Evolutionary conservation across 2,329 filamentous ascomycete species (phyloP).

Genomic region (Cladosporium velox): DNA sequence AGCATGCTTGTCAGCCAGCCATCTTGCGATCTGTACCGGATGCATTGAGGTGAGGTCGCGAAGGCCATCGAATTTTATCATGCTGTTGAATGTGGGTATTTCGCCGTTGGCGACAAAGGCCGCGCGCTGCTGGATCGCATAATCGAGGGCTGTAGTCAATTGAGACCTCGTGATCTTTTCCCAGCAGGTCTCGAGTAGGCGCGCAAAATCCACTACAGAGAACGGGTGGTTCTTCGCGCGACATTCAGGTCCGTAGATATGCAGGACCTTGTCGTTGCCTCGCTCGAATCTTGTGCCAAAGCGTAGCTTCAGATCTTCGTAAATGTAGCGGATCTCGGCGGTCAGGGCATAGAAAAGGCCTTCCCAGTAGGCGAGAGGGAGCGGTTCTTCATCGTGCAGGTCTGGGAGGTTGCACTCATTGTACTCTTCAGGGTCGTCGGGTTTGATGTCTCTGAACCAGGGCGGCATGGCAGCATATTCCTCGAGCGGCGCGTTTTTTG

Average conservation of each 20-base stretch:
- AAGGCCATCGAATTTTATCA: not conserved
- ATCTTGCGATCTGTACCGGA: slow-evolving; percentile 12
- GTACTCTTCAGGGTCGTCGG: not conserved
- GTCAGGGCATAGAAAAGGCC: slow-evolving; percentile 27
- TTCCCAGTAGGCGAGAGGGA: slow-evolving; percentile 25
- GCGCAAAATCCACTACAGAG: slow-evolving; percentile 25
- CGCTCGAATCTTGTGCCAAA: slow-evolving; percentile 22
- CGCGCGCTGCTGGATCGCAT: slow-evolving; percentile 22
- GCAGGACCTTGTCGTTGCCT: slow-evolving; percentile 22
- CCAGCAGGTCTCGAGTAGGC: slow-evolving; percentile 29
- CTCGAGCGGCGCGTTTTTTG: not conserved
- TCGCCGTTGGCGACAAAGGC: not conserved
- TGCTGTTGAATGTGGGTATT: not conserved
- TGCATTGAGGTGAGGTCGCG: not conserved
- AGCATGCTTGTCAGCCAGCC: slow-evolving; percentile 22
- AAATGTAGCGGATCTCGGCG: slow-evolving; percentile 27
- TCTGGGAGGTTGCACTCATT: slow-evolving; percentile 9
- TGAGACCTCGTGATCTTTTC: slow-evolving; percentile 23
- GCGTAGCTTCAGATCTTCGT: slow-evolving; percentile 23
- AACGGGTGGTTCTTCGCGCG: slow-evolving; percentile 19
- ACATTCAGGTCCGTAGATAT: slow-evolving; percentile 22
- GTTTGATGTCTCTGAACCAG: slow-evolving; percentile 1
- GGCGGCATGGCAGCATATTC: slow-evolving; percentile 12
- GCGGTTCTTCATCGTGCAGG: not conserved
- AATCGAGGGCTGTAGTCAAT: slow-evolving; percentile 26